These are phyloP conservation scores for Capronia epimyces DNA, from an alignment of 2,329 filamentous ascomycete species.

Conservation along the genomic window DNA sequence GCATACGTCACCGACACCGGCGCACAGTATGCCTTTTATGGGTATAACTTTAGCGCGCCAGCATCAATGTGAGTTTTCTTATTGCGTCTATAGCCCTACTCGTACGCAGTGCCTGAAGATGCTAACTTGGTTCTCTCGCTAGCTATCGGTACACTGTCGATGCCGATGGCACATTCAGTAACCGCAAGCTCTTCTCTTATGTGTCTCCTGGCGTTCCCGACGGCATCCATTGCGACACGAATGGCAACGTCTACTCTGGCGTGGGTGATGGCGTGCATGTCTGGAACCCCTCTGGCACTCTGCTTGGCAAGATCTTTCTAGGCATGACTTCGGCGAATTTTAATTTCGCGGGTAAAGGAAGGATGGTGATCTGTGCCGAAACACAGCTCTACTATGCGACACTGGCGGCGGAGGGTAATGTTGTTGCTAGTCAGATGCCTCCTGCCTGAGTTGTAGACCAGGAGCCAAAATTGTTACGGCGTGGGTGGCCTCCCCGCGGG, in stretches of 20 bases:
- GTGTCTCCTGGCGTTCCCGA: conserved; percentile 45
- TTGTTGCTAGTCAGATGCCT: conserved; percentile 19
- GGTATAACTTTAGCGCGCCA: conserved; percentile 22
- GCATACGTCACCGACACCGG: conserved; percentile 29
- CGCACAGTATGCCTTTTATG: conserved; percentile 19
- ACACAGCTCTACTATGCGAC: conserved; percentile 24
- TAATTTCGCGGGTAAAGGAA: conserved; percentile 24
- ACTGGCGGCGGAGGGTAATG: conserved; percentile 18
- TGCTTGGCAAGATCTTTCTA: conserved; percentile 54
- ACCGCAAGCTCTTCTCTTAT: conserved; percentile 51
- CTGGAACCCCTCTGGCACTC: conserved; percentile 46
- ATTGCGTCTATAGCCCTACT: neutral
- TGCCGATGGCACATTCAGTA: conserved; percentile 29
- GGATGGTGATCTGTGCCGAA: conserved; percentile 25
- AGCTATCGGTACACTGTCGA: conserved; percentile 25
- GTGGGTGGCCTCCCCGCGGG: too few species aligned
- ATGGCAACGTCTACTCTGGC: conserved; percentile 53
- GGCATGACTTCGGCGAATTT: conserved; percentile 31
- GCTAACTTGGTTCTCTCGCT: conserved; percentile 5
- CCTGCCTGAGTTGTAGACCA: conserved; percentile 1
- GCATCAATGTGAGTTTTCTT: conserved; percentile 19
- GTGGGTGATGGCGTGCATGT: conserved; percentile 53
- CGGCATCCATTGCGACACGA: conserved; percentile 47
- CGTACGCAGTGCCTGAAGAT: neutral
- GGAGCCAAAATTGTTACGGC: too few species aligned